Base-by-base conservation (phyloP, 2,329 filamentous ascomycete species). In the Diaporthe sp. region DNA sequence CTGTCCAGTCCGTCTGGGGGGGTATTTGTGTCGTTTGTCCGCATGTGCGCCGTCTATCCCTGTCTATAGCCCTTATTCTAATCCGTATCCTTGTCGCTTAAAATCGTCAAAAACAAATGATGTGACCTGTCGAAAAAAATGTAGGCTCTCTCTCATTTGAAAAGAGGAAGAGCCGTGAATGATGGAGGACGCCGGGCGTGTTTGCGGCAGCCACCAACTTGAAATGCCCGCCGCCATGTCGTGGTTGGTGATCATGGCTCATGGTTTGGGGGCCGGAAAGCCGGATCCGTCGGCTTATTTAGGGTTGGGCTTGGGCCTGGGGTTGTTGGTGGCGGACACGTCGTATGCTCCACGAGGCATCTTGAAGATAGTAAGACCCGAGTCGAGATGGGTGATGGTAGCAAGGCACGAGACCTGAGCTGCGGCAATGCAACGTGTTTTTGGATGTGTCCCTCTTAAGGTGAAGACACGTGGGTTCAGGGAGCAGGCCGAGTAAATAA, bases 331-430 rank as follows among this genome's bases (percentile, higher is more conserved):
- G 17, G 74, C 72, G 27, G 74, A 75, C 7, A 73, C 72, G 72
- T 75, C 74, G 61, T 75, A 75, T 59, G 74, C 74, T 61, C 74
- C 74, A 22, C 72, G 74, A 71, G 74, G 72, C 74, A 75, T 75
- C 6, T 35, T 75, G 63, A 37, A 44, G 55, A 55, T n/a, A 25
- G 17, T 7, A 42, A 44, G 35, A 6, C 47, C 47, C 37, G 37
- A 61, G 44, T 19, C 9, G 30, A 17, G 37, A 30, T 25, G 32
- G 47, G 39, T 6, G 35, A 5, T 5, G 55, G 30, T 13, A 70
- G 22, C 22, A 32, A 10, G 37, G 35, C 58, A 55, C 27, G 32
- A 10, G 19, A 37, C 35, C n/a, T 53, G 22, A 42, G n/a, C 50
- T 66, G 30, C 10, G n/a, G 39, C 32, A 22, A 47, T 42, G 53